Base-by-base conservation (phyloP, 2,329 filamentous ascomycete genomes). In the Fonsecaea monophora region DNA sequence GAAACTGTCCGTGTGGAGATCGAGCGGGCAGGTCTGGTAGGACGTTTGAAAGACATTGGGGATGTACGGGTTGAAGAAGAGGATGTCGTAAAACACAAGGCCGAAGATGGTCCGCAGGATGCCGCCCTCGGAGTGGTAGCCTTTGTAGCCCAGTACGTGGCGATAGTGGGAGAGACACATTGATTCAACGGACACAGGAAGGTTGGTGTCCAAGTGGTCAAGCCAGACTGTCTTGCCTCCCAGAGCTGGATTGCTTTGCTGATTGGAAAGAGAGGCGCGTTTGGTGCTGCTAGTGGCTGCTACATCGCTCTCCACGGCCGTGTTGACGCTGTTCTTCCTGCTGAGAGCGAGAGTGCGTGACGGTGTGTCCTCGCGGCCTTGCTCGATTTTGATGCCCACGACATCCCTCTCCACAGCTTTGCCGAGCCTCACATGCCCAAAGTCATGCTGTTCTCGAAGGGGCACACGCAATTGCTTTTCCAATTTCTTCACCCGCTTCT, bases 41-140 rank as follows among this genome's bases (percentile, higher is more conserved):
- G 90, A 87, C 5, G 95, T 99, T 77, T 98, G 94, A 78, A 99
- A 99, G 63, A 99, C 94, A 73, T 98, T 97, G 32, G 95, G 94
- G 4, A 98, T 87, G 78, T 96, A 97, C 1, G 68, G 64, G 50
- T 71, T 58, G 32, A 92, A 84, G 79, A 98, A 98, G 6, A 99
- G 82, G 30, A 98, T 87, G 78, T 99, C 94, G 81, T 90, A 95
- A 82, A 98, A 97, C 18, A 99, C 86, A 75, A 95, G 94, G 13
- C 89, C 90, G 78, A 94, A 94, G 6, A 99, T 82, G 0, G 95
- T 99, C n/a, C 93, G 89, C 6, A 98, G 82, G 72, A 98, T 94
- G 1, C 94, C 92, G 38, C 93, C 92, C 82, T 99, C 95, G 18
- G 90, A 88, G 78, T 99, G 95, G 75, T 94, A 97, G 10, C 95